Percentiles rank a stretch among this genome's conserved stretches.
Conservation (phyloP, 2,329 filamentous ascomycete genomes). For the Aspergillaceae sp. region DNA sequence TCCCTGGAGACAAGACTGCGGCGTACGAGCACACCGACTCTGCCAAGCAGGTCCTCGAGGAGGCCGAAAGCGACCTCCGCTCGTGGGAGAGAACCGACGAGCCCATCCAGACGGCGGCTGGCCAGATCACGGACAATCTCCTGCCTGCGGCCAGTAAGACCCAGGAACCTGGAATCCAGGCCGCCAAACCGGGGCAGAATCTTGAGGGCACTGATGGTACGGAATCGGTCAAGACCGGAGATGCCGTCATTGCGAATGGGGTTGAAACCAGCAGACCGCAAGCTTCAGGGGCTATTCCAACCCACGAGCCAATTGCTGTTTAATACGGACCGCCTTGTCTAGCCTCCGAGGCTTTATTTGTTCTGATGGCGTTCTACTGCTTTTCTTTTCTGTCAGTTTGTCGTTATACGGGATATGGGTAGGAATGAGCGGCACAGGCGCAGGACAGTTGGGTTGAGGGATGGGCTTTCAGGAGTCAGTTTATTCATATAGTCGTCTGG, state of each 20-base stretch:
- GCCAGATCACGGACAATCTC: conserved; percentile 37
- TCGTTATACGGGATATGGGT: no score
- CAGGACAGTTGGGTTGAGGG: no score
- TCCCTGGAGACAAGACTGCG: conserved; percentile 71
- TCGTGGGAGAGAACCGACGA: conserved; percentile 57
- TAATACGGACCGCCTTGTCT: neutral
- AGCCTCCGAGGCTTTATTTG: neutral
- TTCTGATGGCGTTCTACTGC: neutral
- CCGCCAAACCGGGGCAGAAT: no score
- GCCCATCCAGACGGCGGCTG: conserved; percentile 44
- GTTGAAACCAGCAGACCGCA: neutral
- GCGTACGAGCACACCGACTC: conserved; percentile 57
- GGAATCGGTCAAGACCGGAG: neutral
- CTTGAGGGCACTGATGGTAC: neutral
- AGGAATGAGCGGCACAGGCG: no score
- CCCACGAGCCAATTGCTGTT: conserved; percentile 9
- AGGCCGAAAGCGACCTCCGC: conserved; percentile 80
- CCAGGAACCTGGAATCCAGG: neutral
- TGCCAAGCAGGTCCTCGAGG: conserved; percentile 79
- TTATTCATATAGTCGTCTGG: no score
- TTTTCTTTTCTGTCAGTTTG: neutral
- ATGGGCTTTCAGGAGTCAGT: no score
- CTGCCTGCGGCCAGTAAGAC: conserved; percentile 20
- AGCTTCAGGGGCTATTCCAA: neutral
- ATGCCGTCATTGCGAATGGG: neutral